phyloP scores from a whole-genome alignment of 2,329 filamentous ascomycete genomes.

The Elsinoe perseae region DNA sequence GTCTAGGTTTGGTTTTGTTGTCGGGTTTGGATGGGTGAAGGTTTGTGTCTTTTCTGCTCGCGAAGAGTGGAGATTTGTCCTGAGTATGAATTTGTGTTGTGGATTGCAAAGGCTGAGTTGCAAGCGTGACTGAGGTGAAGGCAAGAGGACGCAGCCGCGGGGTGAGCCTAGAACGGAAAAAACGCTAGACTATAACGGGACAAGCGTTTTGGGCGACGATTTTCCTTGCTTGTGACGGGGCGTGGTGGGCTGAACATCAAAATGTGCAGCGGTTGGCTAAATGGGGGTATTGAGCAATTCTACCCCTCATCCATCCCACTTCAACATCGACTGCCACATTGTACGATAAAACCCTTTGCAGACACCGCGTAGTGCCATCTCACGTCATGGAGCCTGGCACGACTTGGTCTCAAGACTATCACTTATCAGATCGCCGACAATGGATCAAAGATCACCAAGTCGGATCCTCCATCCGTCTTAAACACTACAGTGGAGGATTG shows the following conservation, averaged over 20 bases:
- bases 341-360: background rate
- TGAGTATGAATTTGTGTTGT: conserved; percentile 14
- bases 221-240: background rate
- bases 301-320: conserved; percentile 2
- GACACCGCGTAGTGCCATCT: background rate
- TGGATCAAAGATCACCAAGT: background rate
- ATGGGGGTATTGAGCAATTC: background rate
- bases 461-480: background rate
- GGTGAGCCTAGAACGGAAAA: background rate
- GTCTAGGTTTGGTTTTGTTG: conserved; percentile 15
- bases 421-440: background rate
- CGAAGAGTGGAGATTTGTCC: conserved; percentile 16
- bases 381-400: background rate
- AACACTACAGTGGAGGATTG: background rate
- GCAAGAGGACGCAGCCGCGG: conserved; percentile 3
- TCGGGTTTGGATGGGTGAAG: background rate
- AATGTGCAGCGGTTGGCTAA: background rate
- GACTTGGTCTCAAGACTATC: background rate
- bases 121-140: background rate
- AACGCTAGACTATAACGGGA: background rate
- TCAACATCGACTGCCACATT: background rate
- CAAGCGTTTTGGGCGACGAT: conserved; percentile 1
- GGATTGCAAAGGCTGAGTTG: conserved; percentile 11
- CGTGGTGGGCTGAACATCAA: background rate
- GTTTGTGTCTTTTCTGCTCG: conserved; percentile 9